Conservation (phyloP, 2,329 filamentous ascomycete genomes). For the Epichloe gansuensis region DNA sequence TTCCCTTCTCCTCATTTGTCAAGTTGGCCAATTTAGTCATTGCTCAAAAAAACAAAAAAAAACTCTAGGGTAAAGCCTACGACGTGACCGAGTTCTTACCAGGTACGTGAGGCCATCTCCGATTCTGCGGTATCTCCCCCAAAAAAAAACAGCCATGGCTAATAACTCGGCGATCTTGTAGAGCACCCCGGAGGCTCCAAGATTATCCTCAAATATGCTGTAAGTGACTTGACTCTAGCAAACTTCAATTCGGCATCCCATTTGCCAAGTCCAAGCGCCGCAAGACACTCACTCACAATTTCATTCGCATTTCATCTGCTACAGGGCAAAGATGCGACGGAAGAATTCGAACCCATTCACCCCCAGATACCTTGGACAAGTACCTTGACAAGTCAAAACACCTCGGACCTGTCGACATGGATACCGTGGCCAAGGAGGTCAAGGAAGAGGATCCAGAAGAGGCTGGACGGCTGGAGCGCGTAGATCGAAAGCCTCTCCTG, state of each 20-base stretch:
- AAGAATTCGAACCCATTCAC: slow-evolving; percentile 80
- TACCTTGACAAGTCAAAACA: slow-evolving; percentile 80
- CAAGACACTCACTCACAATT: too few relatives aligned
- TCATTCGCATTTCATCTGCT: too few relatives aligned
- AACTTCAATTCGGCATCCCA: neutral
- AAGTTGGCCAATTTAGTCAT: neutral
- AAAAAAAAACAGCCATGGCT: neutral
- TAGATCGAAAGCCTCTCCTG: slow-evolving; percentile 63
- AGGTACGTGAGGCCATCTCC: slow-evolving; percentile 30
- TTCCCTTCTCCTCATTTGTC: neutral
- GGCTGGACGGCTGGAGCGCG: slow-evolving; percentile 57
- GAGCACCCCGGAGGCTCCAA: slow-evolving; percentile 83
- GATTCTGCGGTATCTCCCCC: neutral
- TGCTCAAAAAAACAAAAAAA: neutral
- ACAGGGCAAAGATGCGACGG: slow-evolving; percentile 82
- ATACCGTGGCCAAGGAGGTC: slow-evolving; percentile 58
- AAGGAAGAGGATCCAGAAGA: slow-evolving; percentile 54
- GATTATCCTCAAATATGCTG: slow-evolving; percentile 92
- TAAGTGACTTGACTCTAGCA: slow-evolving; percentile 18
- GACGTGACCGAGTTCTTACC: slow-evolving; percentile 86
- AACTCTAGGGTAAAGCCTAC: slow-evolving; percentile 59
- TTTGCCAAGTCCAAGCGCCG: too few relatives aligned
- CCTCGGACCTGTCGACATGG: slow-evolving; percentile 81
- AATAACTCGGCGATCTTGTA: slow-evolving; percentile 14
- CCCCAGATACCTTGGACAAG: slow-evolving; percentile 81